Evolutionary conservation across 495 filamentous ascomycete genomes (phyloP), one percentile per base, ranked within the genome.

Genomic region (Tuber calosporum): DNA sequence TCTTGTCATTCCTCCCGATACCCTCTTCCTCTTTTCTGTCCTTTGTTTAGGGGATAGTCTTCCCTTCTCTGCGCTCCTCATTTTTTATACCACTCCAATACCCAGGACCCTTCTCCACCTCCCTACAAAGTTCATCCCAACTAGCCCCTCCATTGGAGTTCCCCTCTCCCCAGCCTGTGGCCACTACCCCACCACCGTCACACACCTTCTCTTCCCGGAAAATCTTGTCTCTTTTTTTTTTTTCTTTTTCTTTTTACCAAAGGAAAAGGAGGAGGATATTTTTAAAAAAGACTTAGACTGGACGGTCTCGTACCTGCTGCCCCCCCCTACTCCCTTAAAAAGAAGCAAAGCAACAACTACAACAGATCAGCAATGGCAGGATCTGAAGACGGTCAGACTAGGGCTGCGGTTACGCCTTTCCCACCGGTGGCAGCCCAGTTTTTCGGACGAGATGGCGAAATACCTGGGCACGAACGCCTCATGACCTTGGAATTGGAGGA

Each of bases 401-500:
- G 53, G n/a, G 34, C 75, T 74, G 41, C 67, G 26, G 62, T 74
- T 67, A 43, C 36, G 30, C 79, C 72, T n/a, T 85, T 88, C 73
- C 82, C 85, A 39, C 90, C 91, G 26, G 86, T 87, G 69, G 83
- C 87, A 72, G 87, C 87, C 70, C 83, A 83, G 75, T 79, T 85
- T 53, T 81, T 84, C 72, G 79, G 82, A 72, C 75, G 82, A 38
- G 82, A 79, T 66, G 79, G 76, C 17, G 71, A 73, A 58, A 68
- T 76, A 19, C 36, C 58, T 66, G 81, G 85, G 30, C 85, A 84
- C 72, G 88, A 89, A 74, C 84, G 85, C 37, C 83, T 90, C 75
- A 87, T 94, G 83, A 88, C 88, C 79, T 89, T 99, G 72, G 94
- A 99, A 84, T 88, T 99, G 72, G 87, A 96, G 82, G 93, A 97